Evolutionary conservation across 495 filamentous ascomycete genomes (phyloP).

Genomic region (Aspergillus panamensis): DNA sequence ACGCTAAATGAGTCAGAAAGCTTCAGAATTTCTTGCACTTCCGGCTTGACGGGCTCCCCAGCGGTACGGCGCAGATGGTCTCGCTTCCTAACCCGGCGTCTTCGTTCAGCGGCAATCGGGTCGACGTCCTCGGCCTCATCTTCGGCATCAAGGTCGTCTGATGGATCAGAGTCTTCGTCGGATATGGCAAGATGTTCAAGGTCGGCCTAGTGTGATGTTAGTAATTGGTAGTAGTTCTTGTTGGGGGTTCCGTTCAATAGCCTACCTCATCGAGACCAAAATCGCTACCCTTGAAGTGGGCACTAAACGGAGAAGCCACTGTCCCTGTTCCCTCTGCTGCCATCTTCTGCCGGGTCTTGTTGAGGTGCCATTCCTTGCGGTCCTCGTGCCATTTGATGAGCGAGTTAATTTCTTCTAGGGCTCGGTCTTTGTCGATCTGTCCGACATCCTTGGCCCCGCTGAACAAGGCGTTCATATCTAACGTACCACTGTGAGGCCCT

Average conservation of each 20-base stretch:
- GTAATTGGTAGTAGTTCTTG: constrained; percentile 4
- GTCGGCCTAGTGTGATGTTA: constrained; percentile 50
- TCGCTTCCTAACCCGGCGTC: constrained; percentile 65
- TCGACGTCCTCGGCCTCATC: constrained; percentile 74
- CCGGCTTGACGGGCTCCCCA: constrained; percentile 86
- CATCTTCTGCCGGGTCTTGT: constrained; percentile 99
- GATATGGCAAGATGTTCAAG: constrained; percentile 77
- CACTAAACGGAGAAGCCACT: constrained; percentile 43
- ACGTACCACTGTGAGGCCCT: constrained; percentile 70
- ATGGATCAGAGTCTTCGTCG: constrained; percentile 62
- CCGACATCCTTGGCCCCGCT: constrained; percentile 67
- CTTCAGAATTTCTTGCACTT: constrained; percentile 71
- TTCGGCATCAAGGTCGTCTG: constrained; percentile 54
- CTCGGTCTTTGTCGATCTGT: constrained; percentile 63
- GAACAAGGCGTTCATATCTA: constrained; percentile 93
- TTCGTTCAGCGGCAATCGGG: constrained; percentile 82
- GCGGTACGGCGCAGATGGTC: constrained; percentile 78
- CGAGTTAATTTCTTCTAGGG: constrained; percentile 75
- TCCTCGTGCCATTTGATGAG: constrained; percentile 92
- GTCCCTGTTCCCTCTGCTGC: constrained; percentile 70
- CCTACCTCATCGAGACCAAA: constrained; percentile 83
- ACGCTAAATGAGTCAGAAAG: constrained; percentile 73
- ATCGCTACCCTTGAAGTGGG: constrained; percentile 67
- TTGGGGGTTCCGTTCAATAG: constrained; percentile 5
- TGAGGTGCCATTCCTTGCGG: constrained; percentile 93